Evolutionary conservation across 345 rosid species (phyloP).

Genomic region (Heritiera fomes): DNA sequence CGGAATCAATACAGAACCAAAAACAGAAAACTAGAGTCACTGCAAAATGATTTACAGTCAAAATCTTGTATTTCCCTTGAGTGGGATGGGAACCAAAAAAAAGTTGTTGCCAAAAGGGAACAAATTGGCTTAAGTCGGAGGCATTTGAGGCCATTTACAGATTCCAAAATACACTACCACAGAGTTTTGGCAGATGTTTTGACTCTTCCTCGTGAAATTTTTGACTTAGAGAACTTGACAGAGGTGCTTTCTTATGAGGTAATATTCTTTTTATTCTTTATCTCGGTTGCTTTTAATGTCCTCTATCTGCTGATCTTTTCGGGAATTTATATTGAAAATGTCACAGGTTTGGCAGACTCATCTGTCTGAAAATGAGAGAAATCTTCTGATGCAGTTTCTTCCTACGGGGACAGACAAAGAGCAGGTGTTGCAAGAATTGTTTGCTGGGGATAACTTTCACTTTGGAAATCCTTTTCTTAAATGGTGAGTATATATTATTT

Average conservation of each 20-base stretch:
- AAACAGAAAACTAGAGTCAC: constrained; percentile 57
- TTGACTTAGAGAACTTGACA: constrained; percentile 65
- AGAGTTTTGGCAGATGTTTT: constrained; percentile 62
- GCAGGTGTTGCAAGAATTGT: constrained; percentile 56
- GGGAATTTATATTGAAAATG: constrained; percentile 19
- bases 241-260: constrained; percentile 84
- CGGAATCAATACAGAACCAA: constrained; percentile 61
- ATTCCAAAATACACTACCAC: constrained; percentile 38
- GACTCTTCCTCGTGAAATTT: constrained; percentile 62
- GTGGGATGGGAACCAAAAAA: constrained; percentile 67
- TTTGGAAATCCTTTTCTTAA: constrained; percentile 76
- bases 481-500: constrained; percentile 57
- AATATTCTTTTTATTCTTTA: constrained; percentile 15
- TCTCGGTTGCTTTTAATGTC: constrained; percentile 19
- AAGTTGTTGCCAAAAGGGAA: constrained; percentile 80
- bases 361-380: constrained; percentile 72
- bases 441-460: constrained; percentile 72
- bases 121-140: constrained; percentile 76
- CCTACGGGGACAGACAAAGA: constrained; percentile 57
- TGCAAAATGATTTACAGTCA: constrained; percentile 43
- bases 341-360: constrained; percentile 69
- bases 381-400: constrained; percentile 68
- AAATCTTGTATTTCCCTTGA: constrained; percentile 77
- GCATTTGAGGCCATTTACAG: constrained; percentile 61
- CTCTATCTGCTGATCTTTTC: constrained; percentile 12